phyloP scores from a whole-genome alignment of 2,329 filamentous ascomycete species.

The Penicillium sp. region DNA sequence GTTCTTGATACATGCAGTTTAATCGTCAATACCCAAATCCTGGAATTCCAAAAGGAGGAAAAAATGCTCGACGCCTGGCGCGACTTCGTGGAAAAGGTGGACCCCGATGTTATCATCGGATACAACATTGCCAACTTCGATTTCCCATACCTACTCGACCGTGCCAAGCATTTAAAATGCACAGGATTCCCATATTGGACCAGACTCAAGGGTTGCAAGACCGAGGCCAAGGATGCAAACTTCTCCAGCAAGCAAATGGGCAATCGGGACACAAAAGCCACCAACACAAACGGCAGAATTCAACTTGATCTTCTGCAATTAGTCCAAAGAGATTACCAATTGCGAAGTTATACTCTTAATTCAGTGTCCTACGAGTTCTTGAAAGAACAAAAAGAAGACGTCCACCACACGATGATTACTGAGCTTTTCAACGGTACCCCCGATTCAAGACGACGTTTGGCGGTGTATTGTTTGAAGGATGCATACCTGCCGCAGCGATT shows the following conservation, averaged over 20 bases:
- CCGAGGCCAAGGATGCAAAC: slow-evolving; percentile 73
- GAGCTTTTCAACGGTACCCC: slow-evolving; percentile 95
- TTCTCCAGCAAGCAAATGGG: slow-evolving; percentile 99
- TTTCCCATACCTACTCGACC: slow-evolving; percentile 90
- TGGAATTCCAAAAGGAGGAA: slow-evolving; percentile 77
- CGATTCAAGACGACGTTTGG: slow-evolving; percentile 84
- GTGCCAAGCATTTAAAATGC: slow-evolving; percentile 81
- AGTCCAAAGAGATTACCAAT: slow-evolving; percentile 88
- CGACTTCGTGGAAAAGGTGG: slow-evolving; percentile 82
- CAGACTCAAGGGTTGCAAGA: slow-evolving; percentile 68
- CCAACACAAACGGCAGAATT: slow-evolving; percentile 89
- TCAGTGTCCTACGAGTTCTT: slow-evolving; percentile 93
- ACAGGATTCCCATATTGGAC: slow-evolving; percentile 82
- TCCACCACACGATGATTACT: slow-evolving; percentile 99
- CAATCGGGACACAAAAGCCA: slow-evolving; percentile 88
- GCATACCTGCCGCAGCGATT: slow-evolving; percentile 90
- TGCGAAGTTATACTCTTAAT: slow-evolving; percentile 95
- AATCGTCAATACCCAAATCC: slow-evolving; percentile 91
- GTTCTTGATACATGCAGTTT: slow-evolving; percentile 87
- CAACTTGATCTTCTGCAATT: slow-evolving; percentile 94
- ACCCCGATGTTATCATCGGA: slow-evolving; percentile 95
- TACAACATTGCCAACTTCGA: slow-evolving; percentile 99
- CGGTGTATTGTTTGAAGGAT: slow-evolving; percentile 96
- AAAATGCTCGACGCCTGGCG: slow-evolving; percentile 93
- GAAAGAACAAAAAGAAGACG: slow-evolving; percentile 97